A percentile compares a stretch with the other conserved stretches of the same genome.
Evolutionary conservation across 805 yeast species (phyloP).

Genomic region (Yamadazyma paraphyllophila): DNA sequence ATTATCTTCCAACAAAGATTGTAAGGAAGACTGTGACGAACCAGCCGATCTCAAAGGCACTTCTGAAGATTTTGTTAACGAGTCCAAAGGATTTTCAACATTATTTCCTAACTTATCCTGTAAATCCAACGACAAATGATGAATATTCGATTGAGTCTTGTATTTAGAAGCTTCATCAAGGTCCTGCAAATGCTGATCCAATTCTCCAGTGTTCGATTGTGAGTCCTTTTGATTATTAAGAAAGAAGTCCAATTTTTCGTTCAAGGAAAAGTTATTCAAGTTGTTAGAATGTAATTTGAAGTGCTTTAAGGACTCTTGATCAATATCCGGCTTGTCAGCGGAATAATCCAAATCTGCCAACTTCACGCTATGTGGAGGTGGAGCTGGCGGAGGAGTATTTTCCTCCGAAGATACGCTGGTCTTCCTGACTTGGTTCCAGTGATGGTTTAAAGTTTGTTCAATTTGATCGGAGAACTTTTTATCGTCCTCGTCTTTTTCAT

Average conservation of each 20-base stretch:
- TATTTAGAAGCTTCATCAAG: slow-evolving; percentile 24
- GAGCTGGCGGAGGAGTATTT: slow-evolving; percentile 25
- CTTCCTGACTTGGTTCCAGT: slow-evolving; percentile 13
- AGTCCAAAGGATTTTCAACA: slow-evolving; percentile 33
- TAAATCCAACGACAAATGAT: slow-evolving; percentile 31
- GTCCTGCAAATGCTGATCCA: slow-evolving; percentile 36
- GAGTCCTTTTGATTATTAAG: slow-evolving; percentile 18
- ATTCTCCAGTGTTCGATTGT: slow-evolving; percentile 16
- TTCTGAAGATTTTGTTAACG: slow-evolving; percentile 26
- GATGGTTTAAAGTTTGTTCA: slow-evolving; percentile 21
- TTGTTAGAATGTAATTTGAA: slow-evolving; percentile 24
- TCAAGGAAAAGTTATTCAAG: slow-evolving; percentile 34
- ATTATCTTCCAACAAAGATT: slow-evolving; percentile 30
- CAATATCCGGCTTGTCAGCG: slow-evolving; percentile 17
- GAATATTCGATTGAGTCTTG: slow-evolving; percentile 34
- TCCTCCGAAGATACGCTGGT: slow-evolving; percentile 17
- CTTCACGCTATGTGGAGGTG: slow-evolving; percentile 26
- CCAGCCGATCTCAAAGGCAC: slow-evolving; percentile 29
- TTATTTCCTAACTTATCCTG: slow-evolving; percentile 16
- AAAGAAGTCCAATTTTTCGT: slow-evolving; percentile 46
- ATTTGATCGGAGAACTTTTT: slow-evolving; percentile 10
- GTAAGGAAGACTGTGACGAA: slow-evolving; percentile 42
- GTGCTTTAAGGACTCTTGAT: slow-evolving; percentile 14
- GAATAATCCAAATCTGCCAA: slow-evolving; percentile 9
- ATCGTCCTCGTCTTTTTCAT: slow-evolving; percentile 9